Evolutionary conservation across 345 rosid genomes (phyloP).

Genomic region (Crucihimalaya himalaica): DNA sequence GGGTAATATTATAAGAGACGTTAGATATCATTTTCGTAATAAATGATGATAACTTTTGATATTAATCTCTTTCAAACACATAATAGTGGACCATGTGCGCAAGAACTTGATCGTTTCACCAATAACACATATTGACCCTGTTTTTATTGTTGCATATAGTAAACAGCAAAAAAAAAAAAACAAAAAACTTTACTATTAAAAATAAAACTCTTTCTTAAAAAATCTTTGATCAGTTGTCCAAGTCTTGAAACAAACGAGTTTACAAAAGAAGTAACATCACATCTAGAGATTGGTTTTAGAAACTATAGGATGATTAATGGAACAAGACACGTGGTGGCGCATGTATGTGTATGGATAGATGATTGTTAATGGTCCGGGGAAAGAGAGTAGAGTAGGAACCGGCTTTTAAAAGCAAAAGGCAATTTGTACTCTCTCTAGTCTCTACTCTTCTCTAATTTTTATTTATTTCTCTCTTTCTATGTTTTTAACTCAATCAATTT

Average conservation of each 20-base stretch:
- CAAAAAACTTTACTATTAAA: no score
- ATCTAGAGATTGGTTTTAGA: background rate
- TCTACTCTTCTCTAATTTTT: background rate
- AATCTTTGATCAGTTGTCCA: no score
- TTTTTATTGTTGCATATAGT: background rate
- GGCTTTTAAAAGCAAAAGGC: background rate
- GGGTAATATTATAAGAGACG: background rate
- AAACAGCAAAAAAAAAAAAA: background rate
- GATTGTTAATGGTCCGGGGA: background rate
- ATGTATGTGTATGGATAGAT: background rate
- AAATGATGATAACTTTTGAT: constrained; percentile 12
- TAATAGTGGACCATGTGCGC: background rate
- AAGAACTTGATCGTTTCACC: background rate
- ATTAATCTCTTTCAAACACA: background rate
- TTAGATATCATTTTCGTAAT: background rate
- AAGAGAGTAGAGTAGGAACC: background rate
- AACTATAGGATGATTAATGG: background rate
- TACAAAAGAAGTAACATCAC: background rate
- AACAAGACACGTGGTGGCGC: background rate
- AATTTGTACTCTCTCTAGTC: background rate
- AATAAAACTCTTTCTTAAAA: no score
- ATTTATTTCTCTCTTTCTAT: background rate
- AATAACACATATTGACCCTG: background rate
- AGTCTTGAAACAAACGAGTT: background rate
- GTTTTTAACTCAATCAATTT: no score